phyloP scores from a whole-genome alignment of 73 alveolate species.

The Symbiodinium natans region DNA sequence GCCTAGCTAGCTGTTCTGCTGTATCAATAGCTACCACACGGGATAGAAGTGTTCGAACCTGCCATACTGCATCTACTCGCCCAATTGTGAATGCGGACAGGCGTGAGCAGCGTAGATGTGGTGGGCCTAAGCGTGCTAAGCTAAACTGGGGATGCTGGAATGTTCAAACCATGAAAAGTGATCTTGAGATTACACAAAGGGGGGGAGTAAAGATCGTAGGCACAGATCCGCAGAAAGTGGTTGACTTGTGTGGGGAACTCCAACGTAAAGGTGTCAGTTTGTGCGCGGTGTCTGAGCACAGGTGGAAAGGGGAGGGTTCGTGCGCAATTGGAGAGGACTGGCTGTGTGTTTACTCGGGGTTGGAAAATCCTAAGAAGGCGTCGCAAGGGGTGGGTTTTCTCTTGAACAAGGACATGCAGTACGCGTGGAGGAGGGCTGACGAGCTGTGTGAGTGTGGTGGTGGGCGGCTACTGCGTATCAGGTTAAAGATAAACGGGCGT shows the following conservation, averaged over 20 bases:
- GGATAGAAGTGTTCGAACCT: background rate
- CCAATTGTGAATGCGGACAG: background rate
- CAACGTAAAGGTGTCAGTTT: background rate
- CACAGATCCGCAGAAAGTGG: background rate
- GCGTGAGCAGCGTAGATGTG: background rate
- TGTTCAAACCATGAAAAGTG: background rate
- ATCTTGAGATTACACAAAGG: too few species aligned
- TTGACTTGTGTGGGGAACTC: background rate
- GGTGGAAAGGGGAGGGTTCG: background rate
- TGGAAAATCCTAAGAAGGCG: background rate
- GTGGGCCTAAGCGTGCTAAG: background rate
- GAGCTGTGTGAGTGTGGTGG: conserved; percentile 17
- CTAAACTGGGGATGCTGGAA: background rate
- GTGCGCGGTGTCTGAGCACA: background rate
- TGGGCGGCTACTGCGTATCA: background rate
- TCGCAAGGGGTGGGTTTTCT: background rate
- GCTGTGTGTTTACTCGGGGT: background rate
- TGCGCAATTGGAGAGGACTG: background rate
- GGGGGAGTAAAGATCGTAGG: background rate
- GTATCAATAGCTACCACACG: background rate
- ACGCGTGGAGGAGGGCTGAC: background rate
- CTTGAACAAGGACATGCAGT: background rate
- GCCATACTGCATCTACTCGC: background rate
- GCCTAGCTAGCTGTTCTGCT: background rate
- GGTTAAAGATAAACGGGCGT: background rate